A percentile compares a stretch with the other conserved stretches of the same genome.
phyloP scores from a whole-genome alignment of 805 yeast species.

The Limtongia smithiae region DNA sequence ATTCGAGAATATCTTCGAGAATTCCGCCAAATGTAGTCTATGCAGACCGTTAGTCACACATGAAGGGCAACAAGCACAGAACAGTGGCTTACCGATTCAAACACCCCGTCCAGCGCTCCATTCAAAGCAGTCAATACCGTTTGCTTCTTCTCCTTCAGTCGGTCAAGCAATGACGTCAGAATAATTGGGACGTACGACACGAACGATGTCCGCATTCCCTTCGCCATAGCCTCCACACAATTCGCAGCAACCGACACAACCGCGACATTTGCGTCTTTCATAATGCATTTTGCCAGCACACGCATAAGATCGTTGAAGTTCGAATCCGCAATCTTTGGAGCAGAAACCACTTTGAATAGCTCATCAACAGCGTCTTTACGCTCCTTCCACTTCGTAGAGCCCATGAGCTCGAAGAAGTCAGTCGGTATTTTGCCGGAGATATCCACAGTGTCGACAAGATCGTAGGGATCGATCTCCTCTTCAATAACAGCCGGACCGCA shows the following conservation, averaged over 20 bases:
- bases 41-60: too few species aligned
- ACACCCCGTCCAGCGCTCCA: conserved; percentile 62
- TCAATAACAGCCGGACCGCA: conserved; percentile 20
- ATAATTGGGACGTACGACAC: conserved; percentile 51
- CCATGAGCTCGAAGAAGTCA: conserved; percentile 53
- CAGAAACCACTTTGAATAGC: conserved; percentile 38
- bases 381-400: conserved; percentile 82
- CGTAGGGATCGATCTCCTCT: conserved; percentile 62
- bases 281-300: conserved; percentile 60
- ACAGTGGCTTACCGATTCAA: conserved; percentile 35
- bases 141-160: conserved; percentile 84
- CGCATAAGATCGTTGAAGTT: conserved; percentile 68
- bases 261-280: conserved; percentile 81
- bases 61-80: neutral
- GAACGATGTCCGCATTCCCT: conserved; percentile 60
- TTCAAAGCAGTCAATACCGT: conserved; percentile 70
- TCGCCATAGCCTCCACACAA: conserved; percentile 56
- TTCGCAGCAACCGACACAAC: conserved; percentile 78
- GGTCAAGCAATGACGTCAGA: conserved; percentile 63
- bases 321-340: conserved; percentile 51
- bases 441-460: conserved; percentile 64
- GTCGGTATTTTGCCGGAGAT: conserved; percentile 63
- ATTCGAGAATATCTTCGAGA: conserved; percentile 55
- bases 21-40: conserved; percentile 50
- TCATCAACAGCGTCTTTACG: conserved; percentile 81